Conservation (phyloP, 352 stramenopile genomes). For the Pythium dissotocum region DNA sequence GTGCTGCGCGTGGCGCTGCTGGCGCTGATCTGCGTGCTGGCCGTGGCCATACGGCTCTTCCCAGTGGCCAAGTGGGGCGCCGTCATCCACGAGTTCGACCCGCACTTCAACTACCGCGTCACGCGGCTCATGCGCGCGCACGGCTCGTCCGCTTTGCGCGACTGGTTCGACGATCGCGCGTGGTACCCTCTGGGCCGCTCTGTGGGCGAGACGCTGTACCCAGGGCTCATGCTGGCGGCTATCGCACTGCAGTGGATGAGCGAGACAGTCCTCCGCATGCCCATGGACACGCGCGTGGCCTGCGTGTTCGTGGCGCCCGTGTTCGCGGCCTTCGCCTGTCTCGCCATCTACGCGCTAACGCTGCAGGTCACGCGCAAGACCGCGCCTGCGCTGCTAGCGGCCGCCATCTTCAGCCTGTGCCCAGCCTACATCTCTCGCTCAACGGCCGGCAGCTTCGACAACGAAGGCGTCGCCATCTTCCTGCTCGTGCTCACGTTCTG, state of each 20-base stretch:
- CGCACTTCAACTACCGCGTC: slow-evolving; percentile 99
- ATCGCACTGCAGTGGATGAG: slow-evolving; percentile 78
- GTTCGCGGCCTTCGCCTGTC: slow-evolving; percentile 82
- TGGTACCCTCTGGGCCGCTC: slow-evolving; percentile 94
- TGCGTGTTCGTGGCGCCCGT: slow-evolving; percentile 90
- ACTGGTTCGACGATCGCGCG: slow-evolving; percentile 98
- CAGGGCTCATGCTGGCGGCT: slow-evolving; percentile 89
- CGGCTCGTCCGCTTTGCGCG: slow-evolving; percentile 92
- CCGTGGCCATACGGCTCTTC: slow-evolving; percentile 91
- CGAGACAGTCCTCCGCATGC: slow-evolving; percentile 51
- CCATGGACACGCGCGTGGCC: slow-evolving; percentile 82
- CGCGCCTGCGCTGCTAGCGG: slow-evolving; percentile 83
- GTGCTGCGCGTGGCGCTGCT: slow-evolving; percentile 50
- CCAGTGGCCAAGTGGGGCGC: slow-evolving; percentile 90
- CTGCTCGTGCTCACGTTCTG: slow-evolving; percentile 97
- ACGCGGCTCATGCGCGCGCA: slow-evolving; percentile 94
- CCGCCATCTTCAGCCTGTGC: slow-evolving; percentile 94
- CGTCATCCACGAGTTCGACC: slow-evolving; percentile 92
- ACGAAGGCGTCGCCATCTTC: slow-evolving; percentile 98
- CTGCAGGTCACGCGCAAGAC: slow-evolving; percentile 65
- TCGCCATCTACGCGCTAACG: slow-evolving; percentile 90
- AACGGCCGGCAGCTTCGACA: slow-evolving; percentile 98
- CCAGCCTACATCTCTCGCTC: slow-evolving; percentile 97
- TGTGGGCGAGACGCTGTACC: slow-evolving; percentile 93
- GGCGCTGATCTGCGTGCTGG: slow-evolving; percentile 84